Conservation (phyloP, 305 asterid species). For the Salvia sclarea region DNA sequence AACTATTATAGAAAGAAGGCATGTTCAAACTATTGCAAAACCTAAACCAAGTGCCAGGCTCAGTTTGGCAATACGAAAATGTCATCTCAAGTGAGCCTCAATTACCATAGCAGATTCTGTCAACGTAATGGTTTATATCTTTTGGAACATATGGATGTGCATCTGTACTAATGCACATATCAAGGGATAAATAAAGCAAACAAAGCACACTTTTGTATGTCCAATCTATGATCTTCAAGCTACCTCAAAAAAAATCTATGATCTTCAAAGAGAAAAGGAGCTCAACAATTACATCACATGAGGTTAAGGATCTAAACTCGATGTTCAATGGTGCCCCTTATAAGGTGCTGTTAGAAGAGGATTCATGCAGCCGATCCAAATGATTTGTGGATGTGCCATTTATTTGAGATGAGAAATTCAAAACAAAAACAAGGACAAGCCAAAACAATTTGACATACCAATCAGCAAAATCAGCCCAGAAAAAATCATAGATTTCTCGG, state of each 20-base stretch:
- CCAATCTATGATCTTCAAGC: neutral
- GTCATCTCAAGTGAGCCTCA: neutral
- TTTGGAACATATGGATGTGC: neutral
- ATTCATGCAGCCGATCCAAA: neutral
- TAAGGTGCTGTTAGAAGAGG: neutral
- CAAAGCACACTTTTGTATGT: neutral
- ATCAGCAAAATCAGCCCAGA: slow-evolving; percentile 98
- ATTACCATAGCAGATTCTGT: neutral
- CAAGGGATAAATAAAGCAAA: neutral
- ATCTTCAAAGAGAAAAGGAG: neutral
- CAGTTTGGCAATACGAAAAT: neutral
- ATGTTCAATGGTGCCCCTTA: neutral
- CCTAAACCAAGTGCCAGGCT: neutral
- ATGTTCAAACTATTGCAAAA: neutral
- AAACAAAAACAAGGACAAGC: slow-evolving; percentile 4
- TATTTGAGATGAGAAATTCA: neutral
- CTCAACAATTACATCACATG: neutral
- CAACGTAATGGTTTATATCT: neutral
- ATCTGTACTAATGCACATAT: neutral
- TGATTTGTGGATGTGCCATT: neutral
- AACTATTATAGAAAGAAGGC: slow-evolving; percentile 9
- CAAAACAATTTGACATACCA: slow-evolving; percentile 51
- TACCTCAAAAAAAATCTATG: too few relatives aligned
- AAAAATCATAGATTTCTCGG: slow-evolving; percentile 88
- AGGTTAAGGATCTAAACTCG: neutral